These are phyloP conservation scores for Alternaria incomplexa DNA, from an alignment of 2,329 filamentous ascomycete genomes.

Conservation along the genomic window DNA sequence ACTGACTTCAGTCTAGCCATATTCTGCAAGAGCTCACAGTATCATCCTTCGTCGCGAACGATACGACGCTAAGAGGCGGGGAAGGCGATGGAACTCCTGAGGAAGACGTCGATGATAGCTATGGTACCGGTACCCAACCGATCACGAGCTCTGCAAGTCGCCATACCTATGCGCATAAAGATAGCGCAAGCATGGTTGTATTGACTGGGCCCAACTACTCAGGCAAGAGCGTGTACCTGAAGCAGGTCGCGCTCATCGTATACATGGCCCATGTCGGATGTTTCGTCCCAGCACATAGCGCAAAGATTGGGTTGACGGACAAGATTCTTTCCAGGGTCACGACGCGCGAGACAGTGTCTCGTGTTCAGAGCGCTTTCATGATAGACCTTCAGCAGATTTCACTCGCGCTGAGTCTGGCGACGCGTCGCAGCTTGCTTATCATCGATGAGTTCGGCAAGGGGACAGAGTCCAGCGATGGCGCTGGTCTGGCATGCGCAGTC, in stretches of 20 bases:
- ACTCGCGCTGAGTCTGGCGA: constrained; percentile 75
- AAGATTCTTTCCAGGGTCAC: constrained; percentile 88
- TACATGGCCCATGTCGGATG: constrained; percentile 91
- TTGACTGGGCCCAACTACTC: constrained; percentile 96
- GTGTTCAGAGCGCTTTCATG: constrained; percentile 71
- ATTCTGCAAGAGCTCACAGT: constrained; percentile 85
- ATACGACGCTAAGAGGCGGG: constrained; percentile 73
- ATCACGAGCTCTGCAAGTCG: constrained; percentile 7
- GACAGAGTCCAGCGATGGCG: constrained; percentile 68
- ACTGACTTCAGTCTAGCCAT: constrained; percentile 58
- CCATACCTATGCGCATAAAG: constrained; percentile 9
- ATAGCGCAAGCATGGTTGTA: constrained; percentile 71
- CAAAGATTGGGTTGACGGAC: constrained; percentile 85
- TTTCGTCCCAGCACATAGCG: constrained; percentile 81
- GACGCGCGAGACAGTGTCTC: constrained; percentile 71
- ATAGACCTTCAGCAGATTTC: constrained; percentile 89
- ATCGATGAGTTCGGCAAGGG: constrained; percentile 90
- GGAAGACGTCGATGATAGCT: not conserved
- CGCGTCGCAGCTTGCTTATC: constrained; percentile 78
- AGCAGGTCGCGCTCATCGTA: constrained; percentile 87
- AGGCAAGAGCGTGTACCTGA: constrained; percentile 94
- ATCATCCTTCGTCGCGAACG: constrained; percentile 81
- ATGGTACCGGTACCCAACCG: not conserved
- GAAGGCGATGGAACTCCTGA: constrained; percentile 16
- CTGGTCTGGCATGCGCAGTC: constrained; percentile 67